These are phyloP conservation scores for Chaetomium globosum DNA, from an alignment of 2,329 filamentous ascomycete species.

Conservation along the genomic window DNA sequence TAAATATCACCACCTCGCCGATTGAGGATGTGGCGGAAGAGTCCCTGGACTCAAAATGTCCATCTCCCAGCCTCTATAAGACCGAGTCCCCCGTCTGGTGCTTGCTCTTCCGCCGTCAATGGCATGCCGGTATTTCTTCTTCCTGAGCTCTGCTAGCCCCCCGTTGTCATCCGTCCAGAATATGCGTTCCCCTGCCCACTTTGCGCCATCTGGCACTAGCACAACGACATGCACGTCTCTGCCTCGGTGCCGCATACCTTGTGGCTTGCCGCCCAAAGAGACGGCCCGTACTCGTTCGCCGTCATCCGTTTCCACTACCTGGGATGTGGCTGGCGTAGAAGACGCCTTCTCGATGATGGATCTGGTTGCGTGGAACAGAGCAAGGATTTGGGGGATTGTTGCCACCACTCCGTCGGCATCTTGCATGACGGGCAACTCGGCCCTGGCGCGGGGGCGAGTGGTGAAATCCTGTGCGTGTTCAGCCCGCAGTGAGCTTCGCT, in stretches of 20 bases:
- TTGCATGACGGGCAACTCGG: neutral
- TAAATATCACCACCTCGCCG: neutral
- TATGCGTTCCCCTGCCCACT: conserved; percentile 26
- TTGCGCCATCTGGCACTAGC: conserved; percentile 21
- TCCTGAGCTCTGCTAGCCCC: conserved; percentile 19
- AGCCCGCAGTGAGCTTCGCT: conserved; percentile 1
- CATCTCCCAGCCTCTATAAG: neutral
- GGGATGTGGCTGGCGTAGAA: neutral
- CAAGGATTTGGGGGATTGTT: conserved; percentile 29
- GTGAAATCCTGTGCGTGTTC: neutral
- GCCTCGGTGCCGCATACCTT: conserved; percentile 25
- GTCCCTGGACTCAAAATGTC: neutral
- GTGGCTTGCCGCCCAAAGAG: conserved; percentile 4
- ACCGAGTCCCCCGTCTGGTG: neutral
- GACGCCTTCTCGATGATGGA: conserved; percentile 23
- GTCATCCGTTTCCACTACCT: conserved; percentile 10
- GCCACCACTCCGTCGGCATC: conserved; percentile 23
- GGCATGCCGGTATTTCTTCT: conserved; percentile 22
- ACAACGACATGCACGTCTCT: conserved; percentile 28
- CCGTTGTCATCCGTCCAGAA: conserved; percentile 26
- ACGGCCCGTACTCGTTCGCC: conserved; percentile 19
- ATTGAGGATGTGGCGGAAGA: neutral
- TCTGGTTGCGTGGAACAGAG: conserved; percentile 21
- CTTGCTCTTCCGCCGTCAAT: conserved; percentile 15
- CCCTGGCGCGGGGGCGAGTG: neutral